phyloP scores from a whole-genome alignment of 2,329 filamentous ascomycete species.

The Aspergillus terreus region DNA sequence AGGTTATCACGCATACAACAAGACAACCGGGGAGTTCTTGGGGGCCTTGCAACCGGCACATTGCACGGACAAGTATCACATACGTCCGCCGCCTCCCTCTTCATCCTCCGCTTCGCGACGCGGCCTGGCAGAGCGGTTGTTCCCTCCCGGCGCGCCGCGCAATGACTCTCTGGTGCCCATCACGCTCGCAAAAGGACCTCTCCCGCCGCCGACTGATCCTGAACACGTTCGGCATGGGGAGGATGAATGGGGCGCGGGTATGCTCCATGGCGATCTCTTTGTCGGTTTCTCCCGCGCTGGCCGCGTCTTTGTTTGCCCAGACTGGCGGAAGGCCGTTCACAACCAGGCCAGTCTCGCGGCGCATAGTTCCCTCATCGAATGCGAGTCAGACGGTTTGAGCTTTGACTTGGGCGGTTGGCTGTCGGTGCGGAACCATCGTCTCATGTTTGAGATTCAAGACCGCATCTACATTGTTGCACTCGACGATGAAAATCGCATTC shows the following conservation, averaged over 20 bases:
- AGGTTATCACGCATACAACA: slow-evolving; percentile 44
- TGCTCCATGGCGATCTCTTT: slow-evolving; percentile 40
- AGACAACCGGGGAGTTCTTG: slow-evolving; percentile 35
- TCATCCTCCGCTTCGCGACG: slow-evolving; percentile 18
- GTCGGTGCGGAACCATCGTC: slow-evolving; percentile 38
- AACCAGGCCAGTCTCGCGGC: slow-evolving; percentile 21
- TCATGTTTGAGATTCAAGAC: slow-evolving; percentile 45
- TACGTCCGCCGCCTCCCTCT: slow-evolving; percentile 23
- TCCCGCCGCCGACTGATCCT: slow-evolving; percentile 19
- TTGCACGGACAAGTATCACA: slow-evolving; percentile 32
- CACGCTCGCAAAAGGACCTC: slow-evolving; percentile 22
- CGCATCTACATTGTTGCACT: slow-evolving; percentile 42
- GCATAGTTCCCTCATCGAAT: slow-evolving; percentile 38
- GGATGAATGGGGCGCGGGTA: slow-evolving; percentile 48
- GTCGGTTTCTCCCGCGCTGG: slow-evolving; percentile 44
- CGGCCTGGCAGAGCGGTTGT: slow-evolving; percentile 18
- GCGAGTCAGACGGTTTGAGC: slow-evolving; percentile 36
- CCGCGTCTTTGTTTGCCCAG: slow-evolving; percentile 41
- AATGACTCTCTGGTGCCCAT: slow-evolving; percentile 27
- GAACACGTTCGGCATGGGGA: slow-evolving; percentile 28
- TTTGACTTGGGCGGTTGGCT: slow-evolving; percentile 49
- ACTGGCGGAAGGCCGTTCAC: slow-evolving; percentile 40
- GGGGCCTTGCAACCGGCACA: slow-evolving; percentile 36
- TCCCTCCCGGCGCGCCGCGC: slow-evolving; percentile 16
- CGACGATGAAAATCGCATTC: slow-evolving; percentile 29